Conservation (phyloP, 257 asterid genomes). For the Henckelia pumila region DNA sequence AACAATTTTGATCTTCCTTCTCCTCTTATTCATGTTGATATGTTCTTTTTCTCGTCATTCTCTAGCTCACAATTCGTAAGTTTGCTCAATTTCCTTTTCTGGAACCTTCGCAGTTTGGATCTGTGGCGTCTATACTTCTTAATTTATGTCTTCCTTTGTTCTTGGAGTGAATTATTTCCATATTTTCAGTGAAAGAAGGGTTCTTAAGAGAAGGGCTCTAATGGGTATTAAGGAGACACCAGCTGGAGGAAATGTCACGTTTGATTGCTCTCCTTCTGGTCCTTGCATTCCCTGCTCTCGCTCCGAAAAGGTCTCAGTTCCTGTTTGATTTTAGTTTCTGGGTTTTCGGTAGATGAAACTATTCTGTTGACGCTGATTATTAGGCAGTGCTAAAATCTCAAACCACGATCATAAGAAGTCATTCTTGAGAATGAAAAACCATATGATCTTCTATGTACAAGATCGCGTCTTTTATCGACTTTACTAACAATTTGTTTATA, state of each 20-base stretch:
- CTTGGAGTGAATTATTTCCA: conserved; percentile 14
- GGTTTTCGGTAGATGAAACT: background rate
- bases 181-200: conserved; percentile 33
- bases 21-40: conserved; percentile 22
- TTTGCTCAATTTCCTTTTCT: background rate
- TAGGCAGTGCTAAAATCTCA: background rate
- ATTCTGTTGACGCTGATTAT: background rate
- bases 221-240: conserved; percentile 80
- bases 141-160: conserved; percentile 13
- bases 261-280: conserved; percentile 95
- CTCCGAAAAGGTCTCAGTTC: conserved; percentile 66
- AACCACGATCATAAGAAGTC: background rate
- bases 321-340: background rate
- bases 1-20: conserved; percentile 16
- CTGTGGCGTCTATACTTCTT: conserved; percentile 16
- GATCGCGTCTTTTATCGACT: background rate
- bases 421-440: background rate
- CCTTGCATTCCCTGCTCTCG: conserved; percentile 91
- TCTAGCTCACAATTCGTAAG: conserved; percentile 45
- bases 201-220: conserved; percentile 44
- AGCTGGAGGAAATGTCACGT: conserved; percentile 74
- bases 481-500: background rate
- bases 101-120: conserved; percentile 13
- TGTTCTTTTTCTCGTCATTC: conserved; percentile 23
- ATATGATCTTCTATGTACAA: background rate